Conservation (phyloP, 495 filamentous ascomycete species). For the Achaetomiella virescens region DNA sequence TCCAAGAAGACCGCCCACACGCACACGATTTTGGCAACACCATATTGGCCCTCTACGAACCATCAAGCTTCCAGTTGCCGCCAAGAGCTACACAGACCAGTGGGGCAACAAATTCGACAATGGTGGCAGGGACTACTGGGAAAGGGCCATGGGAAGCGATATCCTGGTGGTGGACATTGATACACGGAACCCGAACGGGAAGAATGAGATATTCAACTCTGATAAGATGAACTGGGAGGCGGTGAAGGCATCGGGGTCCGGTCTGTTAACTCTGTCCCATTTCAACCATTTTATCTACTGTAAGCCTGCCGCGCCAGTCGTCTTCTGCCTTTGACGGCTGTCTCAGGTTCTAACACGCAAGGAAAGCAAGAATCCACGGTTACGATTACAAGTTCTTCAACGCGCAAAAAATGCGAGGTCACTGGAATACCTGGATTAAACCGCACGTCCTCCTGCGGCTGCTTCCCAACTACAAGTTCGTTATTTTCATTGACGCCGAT, state of each 20-base stretch:
- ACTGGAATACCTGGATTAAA: constrained; percentile 35
- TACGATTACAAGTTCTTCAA: constrained; percentile 42
- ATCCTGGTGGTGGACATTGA: constrained; percentile 1
- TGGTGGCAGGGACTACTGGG: neutral
- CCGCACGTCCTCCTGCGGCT: constrained; percentile 31
- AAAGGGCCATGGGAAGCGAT: neutral
- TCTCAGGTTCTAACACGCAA: neutral
- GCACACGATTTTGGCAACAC: too few relatives aligned
- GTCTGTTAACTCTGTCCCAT: neutral
- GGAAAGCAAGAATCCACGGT: constrained; percentile 37
- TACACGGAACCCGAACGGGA: neutral
- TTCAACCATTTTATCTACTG: constrained; percentile 1
- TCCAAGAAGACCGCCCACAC: neutral
- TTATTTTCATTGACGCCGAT: constrained; percentile 41
- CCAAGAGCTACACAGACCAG: constrained; percentile 1
- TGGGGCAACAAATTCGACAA: neutral
- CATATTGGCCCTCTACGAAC: neutral
- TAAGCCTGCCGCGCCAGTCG: neutral
- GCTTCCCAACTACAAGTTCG: constrained; percentile 32
- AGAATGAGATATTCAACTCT: neutral
- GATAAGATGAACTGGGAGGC: neutral
- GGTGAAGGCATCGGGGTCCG: neutral
- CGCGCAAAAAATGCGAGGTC: constrained; percentile 13
- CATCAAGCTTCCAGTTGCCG: constrained; percentile 1
- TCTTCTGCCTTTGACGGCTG: too few relatives aligned